Percentiles rank a stretch among this genome's conserved stretches.
Evolutionary conservation across 108 stramenopile species (phyloP).

Genomic region (Nitzschia sp.): DNA sequence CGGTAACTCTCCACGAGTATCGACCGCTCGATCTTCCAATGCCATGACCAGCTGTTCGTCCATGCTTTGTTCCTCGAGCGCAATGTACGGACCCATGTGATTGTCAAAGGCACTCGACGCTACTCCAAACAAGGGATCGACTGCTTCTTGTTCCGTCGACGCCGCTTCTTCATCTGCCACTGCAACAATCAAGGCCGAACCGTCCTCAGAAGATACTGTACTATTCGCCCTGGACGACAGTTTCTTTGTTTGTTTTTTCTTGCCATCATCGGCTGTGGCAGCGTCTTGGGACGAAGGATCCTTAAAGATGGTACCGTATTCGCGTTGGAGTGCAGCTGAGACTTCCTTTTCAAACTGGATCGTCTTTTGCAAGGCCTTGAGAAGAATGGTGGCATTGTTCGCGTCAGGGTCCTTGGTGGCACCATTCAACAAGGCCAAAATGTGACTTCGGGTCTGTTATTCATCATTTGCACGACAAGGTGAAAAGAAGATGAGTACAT

Average conservation of each 20-base stretch:
- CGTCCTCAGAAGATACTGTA: conserved; percentile 1
- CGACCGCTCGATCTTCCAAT: conserved; percentile 79
- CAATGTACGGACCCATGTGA: conserved; percentile 96
- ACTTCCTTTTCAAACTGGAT: conserved; percentile 97
- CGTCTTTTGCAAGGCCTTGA: conserved; percentile 94
- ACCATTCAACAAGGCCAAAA: conserved; percentile 49
- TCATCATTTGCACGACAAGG: background rate
- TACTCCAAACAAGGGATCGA: conserved; percentile 72
- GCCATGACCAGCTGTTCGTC: conserved; percentile 85
- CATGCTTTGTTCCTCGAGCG: conserved; percentile 89
- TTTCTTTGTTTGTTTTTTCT: background rate
- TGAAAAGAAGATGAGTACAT: background rate
- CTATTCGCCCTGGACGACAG: no score
- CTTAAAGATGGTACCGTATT: conserved; percentile 63
- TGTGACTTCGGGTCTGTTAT: conserved; percentile 44
- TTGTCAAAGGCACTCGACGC: conserved; percentile 93
- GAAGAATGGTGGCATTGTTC: conserved; percentile 85
- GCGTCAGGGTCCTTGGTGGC: conserved; percentile 58
- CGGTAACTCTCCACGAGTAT: conserved; percentile 88
- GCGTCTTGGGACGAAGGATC: conserved; percentile 27
- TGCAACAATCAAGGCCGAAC: conserved; percentile 22
- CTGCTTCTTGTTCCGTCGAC: conserved; percentile 43
- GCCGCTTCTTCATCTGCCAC: conserved; percentile 48
- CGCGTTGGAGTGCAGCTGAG: conserved; percentile 72
- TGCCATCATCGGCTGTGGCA: conserved; percentile 23